phyloP scores from a whole-genome alignment of 441 rosid species.

The Aquilaria agallochum region DNA sequence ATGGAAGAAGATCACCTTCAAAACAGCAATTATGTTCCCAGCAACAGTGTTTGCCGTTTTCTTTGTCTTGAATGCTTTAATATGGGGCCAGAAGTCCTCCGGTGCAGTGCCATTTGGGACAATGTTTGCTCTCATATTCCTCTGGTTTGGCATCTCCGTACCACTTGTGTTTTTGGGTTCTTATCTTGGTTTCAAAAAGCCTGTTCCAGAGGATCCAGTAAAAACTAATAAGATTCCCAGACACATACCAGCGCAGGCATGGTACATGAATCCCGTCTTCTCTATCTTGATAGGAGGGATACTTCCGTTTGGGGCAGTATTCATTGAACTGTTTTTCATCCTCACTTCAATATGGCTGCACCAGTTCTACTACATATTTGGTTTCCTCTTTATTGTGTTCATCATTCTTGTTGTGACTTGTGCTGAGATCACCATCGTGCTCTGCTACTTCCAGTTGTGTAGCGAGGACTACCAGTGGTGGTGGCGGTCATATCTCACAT shows the following conservation, averaged over 20 bases:
- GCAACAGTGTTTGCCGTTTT: conserved; percentile 56
- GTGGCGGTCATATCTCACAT: conserved; percentile 3
- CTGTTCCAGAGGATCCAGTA: conserved; percentile 1
- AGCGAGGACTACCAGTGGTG: conserved; percentile 8
- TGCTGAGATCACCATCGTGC: conserved; percentile 6
- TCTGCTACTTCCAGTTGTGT: conserved; percentile 7
- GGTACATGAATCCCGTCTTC: conserved; percentile 8
- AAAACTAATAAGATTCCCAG: neutral
- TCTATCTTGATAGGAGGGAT: conserved; percentile 2
- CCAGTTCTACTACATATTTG: conserved; percentile 30
- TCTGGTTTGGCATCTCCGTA: conserved; percentile 97
- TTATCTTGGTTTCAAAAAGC: conserved; percentile 26
- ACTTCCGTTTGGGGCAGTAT: conserved; percentile 26
- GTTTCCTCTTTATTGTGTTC: conserved; percentile 30
- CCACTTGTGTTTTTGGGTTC: conserved; percentile 82
- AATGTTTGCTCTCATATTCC: conserved; percentile 72
- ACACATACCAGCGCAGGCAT: neutral
- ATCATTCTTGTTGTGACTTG: conserved; percentile 15
- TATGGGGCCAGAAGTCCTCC: conserved; percentile 94
- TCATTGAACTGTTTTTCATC: conserved; percentile 31
- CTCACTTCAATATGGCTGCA: conserved; percentile 28
- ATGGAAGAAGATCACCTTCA: conserved; percentile 81
- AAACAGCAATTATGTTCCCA: conserved; percentile 80
- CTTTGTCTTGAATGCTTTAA: conserved; percentile 79
- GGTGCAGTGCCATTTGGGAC: conserved; percentile 96